A percentile compares a stretch with the other conserved stretches of the same genome.
Conservation (phyloP, 345 rosid species). For the Euphorbia pulcherrima region DNA sequence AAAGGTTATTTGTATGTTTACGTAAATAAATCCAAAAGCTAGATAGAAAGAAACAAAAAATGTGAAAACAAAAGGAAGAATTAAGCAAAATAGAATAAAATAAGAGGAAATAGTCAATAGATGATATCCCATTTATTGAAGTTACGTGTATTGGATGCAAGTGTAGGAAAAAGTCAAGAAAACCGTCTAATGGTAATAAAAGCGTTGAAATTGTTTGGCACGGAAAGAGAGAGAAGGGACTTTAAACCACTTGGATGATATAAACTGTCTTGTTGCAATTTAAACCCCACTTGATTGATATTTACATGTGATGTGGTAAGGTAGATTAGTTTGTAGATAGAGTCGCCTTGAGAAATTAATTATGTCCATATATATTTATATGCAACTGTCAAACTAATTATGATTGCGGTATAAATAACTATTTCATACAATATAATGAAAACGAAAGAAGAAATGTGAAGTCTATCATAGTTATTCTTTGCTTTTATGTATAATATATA, state of each 20-base stretch:
- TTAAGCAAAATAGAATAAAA: too few species aligned
- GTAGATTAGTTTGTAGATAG: background rate
- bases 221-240: too few species aligned
- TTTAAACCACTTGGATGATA: too few species aligned
- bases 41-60: background rate
- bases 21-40: slow-evolving; percentile 14
- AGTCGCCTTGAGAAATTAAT: background rate
- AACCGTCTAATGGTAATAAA: slow-evolving; percentile 14
- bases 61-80: background rate
- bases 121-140: slow-evolving; percentile 9
- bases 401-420: too few species aligned
- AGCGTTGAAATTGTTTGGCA: background rate
- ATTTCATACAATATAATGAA: too few species aligned
- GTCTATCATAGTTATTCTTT: too few species aligned
- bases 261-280: background rate
- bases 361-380: too few species aligned
- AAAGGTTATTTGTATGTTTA: background rate
- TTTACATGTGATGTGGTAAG: background rate
- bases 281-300: background rate
- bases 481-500: too few species aligned
- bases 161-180: slow-evolving; percentile 27
- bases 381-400: too few species aligned
- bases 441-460: too few species aligned
- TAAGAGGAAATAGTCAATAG: background rate
- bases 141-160: slow-evolving; percentile 19